A percentile compares a stretch with the other conserved stretches of the same genome.
These are phyloP conservation scores for Zelonia costaricensis DNA, from an alignment of 208 protist species.

Conservation along the genomic window DNA sequence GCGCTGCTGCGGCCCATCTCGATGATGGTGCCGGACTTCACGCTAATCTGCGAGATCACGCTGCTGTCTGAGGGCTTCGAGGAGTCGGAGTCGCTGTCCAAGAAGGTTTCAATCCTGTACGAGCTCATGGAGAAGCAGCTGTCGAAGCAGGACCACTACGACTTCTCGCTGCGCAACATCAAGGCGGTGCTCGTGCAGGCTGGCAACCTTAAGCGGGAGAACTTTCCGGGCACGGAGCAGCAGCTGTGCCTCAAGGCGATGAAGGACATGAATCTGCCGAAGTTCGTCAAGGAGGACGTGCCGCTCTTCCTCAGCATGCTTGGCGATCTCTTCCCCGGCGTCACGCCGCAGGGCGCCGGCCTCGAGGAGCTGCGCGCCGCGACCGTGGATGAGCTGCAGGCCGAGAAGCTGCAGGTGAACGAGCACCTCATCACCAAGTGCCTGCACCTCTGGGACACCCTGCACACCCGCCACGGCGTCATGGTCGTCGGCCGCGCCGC, in stretches of 20 bases:
- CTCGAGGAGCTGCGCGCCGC: slow-evolving; percentile 88
- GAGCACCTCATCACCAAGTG: slow-evolving; percentile 91
- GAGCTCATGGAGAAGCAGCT: slow-evolving; percentile 97
- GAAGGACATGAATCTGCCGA: slow-evolving; percentile 98
- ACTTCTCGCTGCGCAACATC: slow-evolving; percentile 98
- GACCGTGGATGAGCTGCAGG: slow-evolving; percentile 72
- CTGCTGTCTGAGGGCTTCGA: slow-evolving; percentile 97
- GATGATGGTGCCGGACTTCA: slow-evolving; percentile 99
- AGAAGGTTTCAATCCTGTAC: slow-evolving; percentile 98
- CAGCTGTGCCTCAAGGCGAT: slow-evolving; percentile 96
- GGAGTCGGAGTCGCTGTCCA: slow-evolving; percentile 92
- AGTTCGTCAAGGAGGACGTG: slow-evolving; percentile 97
- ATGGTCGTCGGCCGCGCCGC: slow-evolving; percentile 98
- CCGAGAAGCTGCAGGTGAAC: slow-evolving; percentile 76
- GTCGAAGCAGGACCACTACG: slow-evolving; percentile 99
- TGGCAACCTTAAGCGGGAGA: slow-evolving; percentile 93
- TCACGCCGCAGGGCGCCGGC: slow-evolving; percentile 76
- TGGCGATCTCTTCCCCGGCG: slow-evolving; percentile 96
- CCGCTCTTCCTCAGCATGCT: slow-evolving; percentile 96
- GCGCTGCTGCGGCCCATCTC: slow-evolving; percentile 97
- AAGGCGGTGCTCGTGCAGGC: slow-evolving; percentile 97
- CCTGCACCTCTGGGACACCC: slow-evolving; percentile 97
- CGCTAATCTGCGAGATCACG: slow-evolving; percentile 98
- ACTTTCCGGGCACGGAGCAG: slow-evolving; percentile 92
- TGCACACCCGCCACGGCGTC: slow-evolving; percentile 96